Evolutionary conservation across 1,284 basidiomycete species (phyloP), one percentile per base, ranked within the genome.

Genomic region (Lignosus rhinocerotis): DNA sequence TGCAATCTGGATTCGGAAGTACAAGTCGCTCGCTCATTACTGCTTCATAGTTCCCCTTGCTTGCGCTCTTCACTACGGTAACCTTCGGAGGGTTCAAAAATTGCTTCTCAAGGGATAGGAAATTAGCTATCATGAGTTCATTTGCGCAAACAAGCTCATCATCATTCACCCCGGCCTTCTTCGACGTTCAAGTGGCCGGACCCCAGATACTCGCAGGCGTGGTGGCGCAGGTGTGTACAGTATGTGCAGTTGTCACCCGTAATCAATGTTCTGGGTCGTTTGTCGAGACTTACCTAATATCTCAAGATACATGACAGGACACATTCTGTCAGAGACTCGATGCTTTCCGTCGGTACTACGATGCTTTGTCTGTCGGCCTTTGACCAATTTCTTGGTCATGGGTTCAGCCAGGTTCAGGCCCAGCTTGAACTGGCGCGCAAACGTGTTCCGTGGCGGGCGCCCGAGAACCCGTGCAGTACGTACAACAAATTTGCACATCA

Each of bases 381-480:
- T 61, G 56, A 61, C 55, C 38, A 57, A 55, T 51, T 2, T 17
- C 6, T 48, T 58, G 59, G 59, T 61, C 59, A 61, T 61, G 59
- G 49, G 59, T 50, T 39, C 34, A 19, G 4, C 34, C 16, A 17
- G 36, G n/a, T 16, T 25, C 53, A 48, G 30, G 14, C 34, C 10
- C 31, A 43, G 43, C 49, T 55, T 55, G 7, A 17, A 8, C 48
- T 34, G 51, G 16, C 42, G 32, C 59, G 43, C 47, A 31, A 52
- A 17, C 36, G 21, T 39, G 44, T 57, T 61, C 59, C 59, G 59
- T 31, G 21, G 42, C 59, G 59, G 59, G 43, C 39, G 51, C 25
- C 59, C 59, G 59, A 47, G 53, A 33, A 34, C 48, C 36, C 33
- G 51, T 43, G 11, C 31, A 51, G 39, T 60, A 56, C 55, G 59